A percentile compares a stretch with the other conserved stretches of the same genome.
phyloP scores from a whole-genome alignment of 345 rosid genomes.

The Lenwebbia sp. region DNA sequence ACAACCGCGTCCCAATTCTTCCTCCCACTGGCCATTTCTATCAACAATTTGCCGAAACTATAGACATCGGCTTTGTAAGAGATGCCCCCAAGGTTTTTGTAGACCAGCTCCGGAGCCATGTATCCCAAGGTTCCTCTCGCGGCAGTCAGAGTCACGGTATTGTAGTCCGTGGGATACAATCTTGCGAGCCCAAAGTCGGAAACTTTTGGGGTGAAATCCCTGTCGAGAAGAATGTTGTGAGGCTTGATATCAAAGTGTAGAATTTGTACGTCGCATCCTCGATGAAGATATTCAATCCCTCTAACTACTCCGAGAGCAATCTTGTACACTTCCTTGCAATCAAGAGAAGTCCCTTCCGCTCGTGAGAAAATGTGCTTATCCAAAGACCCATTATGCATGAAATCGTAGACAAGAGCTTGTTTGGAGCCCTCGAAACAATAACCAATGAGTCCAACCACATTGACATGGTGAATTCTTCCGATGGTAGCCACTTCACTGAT shows the following conservation, averaged over 20 bases:
- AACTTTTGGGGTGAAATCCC: not conserved
- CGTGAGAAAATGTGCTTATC: not conserved
- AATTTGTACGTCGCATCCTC: not conserved
- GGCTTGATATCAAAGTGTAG: not conserved
- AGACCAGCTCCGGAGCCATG: not conserved
- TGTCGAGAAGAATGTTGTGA: not conserved
- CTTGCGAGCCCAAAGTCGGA: not conserved
- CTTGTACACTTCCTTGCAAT: not conserved
- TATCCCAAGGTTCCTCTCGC: not conserved
- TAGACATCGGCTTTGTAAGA: not conserved
- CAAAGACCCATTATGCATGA: not conserved
- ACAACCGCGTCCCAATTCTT: fast-evolving
- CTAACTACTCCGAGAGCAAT: not conserved
- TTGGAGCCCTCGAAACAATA: not conserved
- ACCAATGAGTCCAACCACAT: not conserved
- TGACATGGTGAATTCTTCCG: not conserved
- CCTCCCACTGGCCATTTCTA: not conserved
- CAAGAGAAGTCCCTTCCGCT: not conserved
- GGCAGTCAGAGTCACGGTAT: not conserved
- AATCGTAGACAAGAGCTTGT: not conserved
- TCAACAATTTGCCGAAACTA: not conserved
- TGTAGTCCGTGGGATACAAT: not conserved
- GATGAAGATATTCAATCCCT: not conserved
- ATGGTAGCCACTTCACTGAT: not conserved
- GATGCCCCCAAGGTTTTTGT: not conserved